Conservation (phyloP, 495 filamentous ascomycete species). For the Trichocladium uniseriatum region DNA sequence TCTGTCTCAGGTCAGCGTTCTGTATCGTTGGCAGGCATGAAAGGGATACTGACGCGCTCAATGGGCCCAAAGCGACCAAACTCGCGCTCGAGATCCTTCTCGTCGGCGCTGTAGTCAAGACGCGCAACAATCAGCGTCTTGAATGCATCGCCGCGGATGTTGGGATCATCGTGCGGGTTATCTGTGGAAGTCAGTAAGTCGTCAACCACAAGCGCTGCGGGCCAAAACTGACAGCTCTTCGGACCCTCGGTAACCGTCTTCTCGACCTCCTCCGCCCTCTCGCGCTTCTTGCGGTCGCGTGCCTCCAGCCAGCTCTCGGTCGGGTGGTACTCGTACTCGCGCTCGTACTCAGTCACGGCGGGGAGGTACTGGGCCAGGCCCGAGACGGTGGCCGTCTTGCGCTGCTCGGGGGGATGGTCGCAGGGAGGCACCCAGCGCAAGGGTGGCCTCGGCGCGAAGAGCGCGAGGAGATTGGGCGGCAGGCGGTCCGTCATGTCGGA, state of each 20-base stretch:
- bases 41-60: slow-evolving; percentile 58
- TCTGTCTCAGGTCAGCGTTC: slow-evolving; percentile 44
- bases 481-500: slow-evolving; percentile 83
- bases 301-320: slow-evolving; percentile 89
- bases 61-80: slow-evolving; percentile 93
- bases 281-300: slow-evolving; percentile 65
- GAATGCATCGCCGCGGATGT: slow-evolving; percentile 86
- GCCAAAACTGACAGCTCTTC: slow-evolving; percentile 50
- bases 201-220: not conserved
- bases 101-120: slow-evolving; percentile 77
- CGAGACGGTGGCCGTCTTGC: slow-evolving; percentile 58
- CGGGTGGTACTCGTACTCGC: slow-evolving; percentile 63
- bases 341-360: slow-evolving; percentile 58
- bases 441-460: slow-evolving; percentile 88
- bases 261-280: slow-evolving; percentile 61
- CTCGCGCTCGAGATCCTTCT: slow-evolving; percentile 84
- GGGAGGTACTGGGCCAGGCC: slow-evolving; percentile 68
- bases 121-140: slow-evolving; percentile 90
- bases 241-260: slow-evolving; percentile 57
- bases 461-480: slow-evolving; percentile 80
- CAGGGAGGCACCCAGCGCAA: slow-evolving; percentile 78
- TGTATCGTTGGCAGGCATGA: not conserved
- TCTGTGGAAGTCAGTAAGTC: slow-evolving; percentile 33
- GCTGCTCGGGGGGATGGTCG: slow-evolving; percentile 76
- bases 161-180: slow-evolving; percentile 65